Evolutionary conservation across 2,329 filamentous ascomycete species (phyloP).

Genomic region (Pseudogymnoascus sp.): DNA sequence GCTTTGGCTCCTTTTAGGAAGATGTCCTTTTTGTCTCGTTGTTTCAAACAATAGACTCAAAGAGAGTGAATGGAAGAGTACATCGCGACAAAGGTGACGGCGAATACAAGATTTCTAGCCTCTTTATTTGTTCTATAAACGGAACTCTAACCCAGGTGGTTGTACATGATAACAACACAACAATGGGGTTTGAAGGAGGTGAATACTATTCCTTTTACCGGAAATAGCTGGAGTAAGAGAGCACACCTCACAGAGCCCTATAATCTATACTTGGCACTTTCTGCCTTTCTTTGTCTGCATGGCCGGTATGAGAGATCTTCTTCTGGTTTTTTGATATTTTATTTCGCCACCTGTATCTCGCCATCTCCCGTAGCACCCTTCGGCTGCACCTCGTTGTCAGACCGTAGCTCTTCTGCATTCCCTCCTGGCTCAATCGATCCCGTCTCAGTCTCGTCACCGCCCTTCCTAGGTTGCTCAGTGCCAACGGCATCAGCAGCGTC

Average conservation of each 20-base stretch:
- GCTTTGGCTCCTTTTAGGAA: neutral
- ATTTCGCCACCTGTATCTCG: neutral
- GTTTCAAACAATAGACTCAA: neutral
- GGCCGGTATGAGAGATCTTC: too few relatives aligned
- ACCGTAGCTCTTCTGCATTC: neutral
- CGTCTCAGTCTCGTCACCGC: neutral
- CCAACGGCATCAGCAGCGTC: neutral
- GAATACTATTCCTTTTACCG: neutral
- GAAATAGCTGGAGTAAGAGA: neutral
- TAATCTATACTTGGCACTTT: neutral
- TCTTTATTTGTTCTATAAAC: neutral
- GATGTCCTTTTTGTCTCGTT: neutral
- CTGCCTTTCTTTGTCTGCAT: neutral
- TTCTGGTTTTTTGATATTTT: neutral
- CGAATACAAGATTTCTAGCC: neutral
- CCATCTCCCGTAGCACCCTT: neutral
- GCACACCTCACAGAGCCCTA: neutral
- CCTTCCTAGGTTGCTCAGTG: neutral
- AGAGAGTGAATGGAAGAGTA: neutral
- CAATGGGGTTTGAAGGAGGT: neutral
- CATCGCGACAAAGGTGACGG: neutral
- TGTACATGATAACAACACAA: neutral
- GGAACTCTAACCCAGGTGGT: neutral
- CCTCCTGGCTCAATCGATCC: neutral
- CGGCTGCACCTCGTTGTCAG: neutral